phyloP scores from a whole-genome alignment of 2,329 filamentous ascomycete species.

The Penicillium sp. region DNA sequence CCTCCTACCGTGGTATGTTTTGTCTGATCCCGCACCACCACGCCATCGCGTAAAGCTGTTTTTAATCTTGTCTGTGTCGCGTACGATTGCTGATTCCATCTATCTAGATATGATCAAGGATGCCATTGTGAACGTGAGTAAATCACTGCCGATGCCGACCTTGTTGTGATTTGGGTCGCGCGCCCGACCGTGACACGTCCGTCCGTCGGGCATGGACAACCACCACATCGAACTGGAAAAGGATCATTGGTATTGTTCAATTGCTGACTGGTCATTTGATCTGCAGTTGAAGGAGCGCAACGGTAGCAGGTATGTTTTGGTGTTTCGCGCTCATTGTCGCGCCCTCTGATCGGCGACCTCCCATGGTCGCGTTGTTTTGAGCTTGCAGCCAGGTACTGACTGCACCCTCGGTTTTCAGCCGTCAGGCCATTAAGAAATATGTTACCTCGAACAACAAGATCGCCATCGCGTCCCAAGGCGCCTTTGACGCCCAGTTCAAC shows the following conservation, averaged over 20 bases:
- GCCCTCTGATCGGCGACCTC: constrained; percentile 8
- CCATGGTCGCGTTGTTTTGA: constrained; percentile 25
- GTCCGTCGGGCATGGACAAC: constrained; percentile 23
- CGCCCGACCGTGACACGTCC: constrained; percentile 40
- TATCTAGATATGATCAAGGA: constrained; percentile 69
- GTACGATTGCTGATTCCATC: constrained; percentile 52
- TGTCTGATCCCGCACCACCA: constrained; percentile 44
- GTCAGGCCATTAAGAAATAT: constrained; percentile 73
- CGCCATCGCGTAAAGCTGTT: constrained; percentile 46
- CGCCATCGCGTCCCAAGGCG: constrained; percentile 52
- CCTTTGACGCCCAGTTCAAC: constrained; percentile 77
- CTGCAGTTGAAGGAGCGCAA: constrained; percentile 66
- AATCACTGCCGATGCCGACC: constrained; percentile 49
- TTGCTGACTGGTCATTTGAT: constrained; percentile 50
- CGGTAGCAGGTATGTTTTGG: constrained; percentile 62
- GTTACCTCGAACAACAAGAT: constrained; percentile 69
- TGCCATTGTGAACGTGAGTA: constrained; percentile 67
- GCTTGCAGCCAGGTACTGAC: constrained; percentile 20
- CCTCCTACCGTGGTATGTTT: constrained; percentile 64
- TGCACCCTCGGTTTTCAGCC: constrained; percentile 50
- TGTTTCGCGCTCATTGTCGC: constrained; percentile 12
- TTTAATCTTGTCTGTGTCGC: constrained; percentile 49
- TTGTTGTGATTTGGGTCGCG: constrained; percentile 40
- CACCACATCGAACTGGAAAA: constrained; percentile 20
- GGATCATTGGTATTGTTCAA: constrained; percentile 24